Base-by-base conservation (phyloP, 352 stramenopile species). In the Pythium biforme region DNA sequence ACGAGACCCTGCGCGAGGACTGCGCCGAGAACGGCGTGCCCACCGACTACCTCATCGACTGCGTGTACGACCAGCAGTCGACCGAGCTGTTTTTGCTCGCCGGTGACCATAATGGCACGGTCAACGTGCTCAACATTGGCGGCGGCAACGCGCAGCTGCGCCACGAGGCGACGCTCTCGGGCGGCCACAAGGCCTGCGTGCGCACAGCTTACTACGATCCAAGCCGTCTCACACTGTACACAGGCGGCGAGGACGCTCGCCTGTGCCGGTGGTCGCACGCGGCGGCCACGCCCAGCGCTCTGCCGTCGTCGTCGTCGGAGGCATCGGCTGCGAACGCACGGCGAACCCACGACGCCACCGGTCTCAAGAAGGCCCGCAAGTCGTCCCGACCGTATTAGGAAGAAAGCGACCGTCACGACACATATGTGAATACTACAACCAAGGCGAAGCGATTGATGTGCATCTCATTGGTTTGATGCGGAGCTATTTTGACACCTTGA, bases 1-100 rank as follows among this genome's bases (percentile, higher is more conserved):
- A 91, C 64, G 70, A 78, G 53, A 77, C 68, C 7, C 74, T 94
- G 20, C 86, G 87, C 10, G 80, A 87, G 22, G 79, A 94, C 66
- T 94, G 84, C 70, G 91, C 79, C 64, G 68, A 64, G 20, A 77
- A 84, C 51, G 68, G 77, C 46, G 63, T 93, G 29, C 45, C 71
- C 1, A 94, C 86, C 14, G 82, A 96, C 66, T 96, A 94, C 74
- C 77, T 96, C 70, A 86, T 96, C 62, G 72, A 94, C 75, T 93
- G 87, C 60, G 75, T 94, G 22, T 96, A 94, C 74, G 85, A 97
- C 64, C 55, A 78, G 12, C 66, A 76, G 37, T 76, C 70, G 1
- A 75, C 85, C 39, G 76, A 91, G 62, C 73, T 97, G 17, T 89
- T 93, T 62, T 46, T 97, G 56, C 66, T 92, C 12, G 73, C 83